Evolutionary conservation across 2,329 filamentous ascomycete genomes (phyloP).

Genomic region (Clonostachys sp.): DNA sequence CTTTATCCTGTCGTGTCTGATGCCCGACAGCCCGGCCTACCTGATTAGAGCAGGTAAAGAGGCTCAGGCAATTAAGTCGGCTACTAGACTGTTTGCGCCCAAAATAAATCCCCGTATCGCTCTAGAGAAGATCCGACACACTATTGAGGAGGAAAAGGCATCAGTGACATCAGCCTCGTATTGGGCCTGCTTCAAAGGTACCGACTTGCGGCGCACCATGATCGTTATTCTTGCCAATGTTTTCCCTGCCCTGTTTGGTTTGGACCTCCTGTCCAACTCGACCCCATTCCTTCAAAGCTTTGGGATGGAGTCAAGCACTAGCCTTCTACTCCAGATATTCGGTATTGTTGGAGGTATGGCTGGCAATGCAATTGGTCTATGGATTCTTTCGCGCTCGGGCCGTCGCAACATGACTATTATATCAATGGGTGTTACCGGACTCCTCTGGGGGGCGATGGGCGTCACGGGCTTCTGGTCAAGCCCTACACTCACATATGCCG

Average conservation of each 20-base stretch:
- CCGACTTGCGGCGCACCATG: conserved; percentile 33
- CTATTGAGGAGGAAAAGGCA: conserved; percentile 30
- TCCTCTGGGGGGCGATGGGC: conserved; percentile 39
- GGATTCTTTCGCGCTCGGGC: conserved; percentile 31
- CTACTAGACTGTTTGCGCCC: conserved; percentile 34
- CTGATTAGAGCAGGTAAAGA: conserved; percentile 34
- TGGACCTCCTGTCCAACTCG: conserved; percentile 33
- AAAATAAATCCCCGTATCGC: conserved; percentile 3
- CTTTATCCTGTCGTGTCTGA: conserved; percentile 32
- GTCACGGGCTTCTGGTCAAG: conserved; percentile 27
- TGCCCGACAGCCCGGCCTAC: conserved; percentile 47
- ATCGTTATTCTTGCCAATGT: conserved; percentile 34
- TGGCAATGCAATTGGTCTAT: conserved; percentile 35
- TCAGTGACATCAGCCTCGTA: conserved; percentile 36
- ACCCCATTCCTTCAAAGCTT: conserved; percentile 32
- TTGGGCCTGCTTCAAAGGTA: conserved; percentile 34
- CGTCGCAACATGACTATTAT: conserved; percentile 28
- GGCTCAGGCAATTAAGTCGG: conserved; percentile 33
- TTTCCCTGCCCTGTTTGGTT: conserved; percentile 37
- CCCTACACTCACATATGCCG: neutral
- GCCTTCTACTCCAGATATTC: conserved; percentile 36
- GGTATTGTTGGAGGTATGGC: conserved; percentile 37
- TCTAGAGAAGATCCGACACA: conserved; percentile 13
- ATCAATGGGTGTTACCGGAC: conserved; percentile 20
- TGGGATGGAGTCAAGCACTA: conserved; percentile 19